These are phyloP conservation scores for Populus davidiana DNA, from an alignment of 345 rosid species.

Conservation along the genomic window DNA sequence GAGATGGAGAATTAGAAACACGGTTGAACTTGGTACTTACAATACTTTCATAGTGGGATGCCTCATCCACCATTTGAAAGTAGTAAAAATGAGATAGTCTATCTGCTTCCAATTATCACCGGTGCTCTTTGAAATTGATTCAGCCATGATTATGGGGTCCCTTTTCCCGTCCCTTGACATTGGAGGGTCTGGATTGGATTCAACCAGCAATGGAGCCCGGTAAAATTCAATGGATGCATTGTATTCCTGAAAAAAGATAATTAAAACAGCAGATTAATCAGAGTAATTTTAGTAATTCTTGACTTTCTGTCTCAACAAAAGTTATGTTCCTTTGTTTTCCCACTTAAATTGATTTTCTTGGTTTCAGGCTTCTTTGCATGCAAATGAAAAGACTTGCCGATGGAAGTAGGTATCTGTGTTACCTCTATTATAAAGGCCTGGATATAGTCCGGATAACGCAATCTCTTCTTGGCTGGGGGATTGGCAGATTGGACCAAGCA, in stretches of 20 bases:
- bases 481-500: slow-evolving; percentile 21
- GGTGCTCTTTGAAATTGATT: slow-evolving; percentile 28
- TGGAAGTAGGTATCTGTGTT: too few species aligned
- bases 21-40: slow-evolving; percentile 9
- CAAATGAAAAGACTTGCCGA: background rate
- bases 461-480: slow-evolving; percentile 17
- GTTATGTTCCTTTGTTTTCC: background rate
- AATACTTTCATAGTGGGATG: slow-evolving; percentile 16
- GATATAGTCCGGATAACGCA: background rate
- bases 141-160: slow-evolving; percentile 12
- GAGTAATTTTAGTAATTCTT: too few species aligned
- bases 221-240: slow-evolving; percentile 20
- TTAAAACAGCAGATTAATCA: background rate
- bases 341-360: too few species aligned
- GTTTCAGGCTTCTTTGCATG: background rate
- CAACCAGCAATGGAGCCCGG: background rate
- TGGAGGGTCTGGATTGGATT: slow-evolving; percentile 20
- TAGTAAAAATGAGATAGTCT: slow-evolving; percentile 21
- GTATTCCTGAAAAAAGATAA: slow-evolving; percentile 4
- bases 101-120: slow-evolving; percentile 17
- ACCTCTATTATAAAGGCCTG: slow-evolving; percentile 22
- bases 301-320: too few species aligned
- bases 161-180: slow-evolving; percentile 6
- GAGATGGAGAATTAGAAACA: too few species aligned
- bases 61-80: slow-evolving; percentile 25